Evolutionary conservation across 768 basidiomycete genomes (phyloP).

Genomic region (Trametes gibbosa): DNA sequence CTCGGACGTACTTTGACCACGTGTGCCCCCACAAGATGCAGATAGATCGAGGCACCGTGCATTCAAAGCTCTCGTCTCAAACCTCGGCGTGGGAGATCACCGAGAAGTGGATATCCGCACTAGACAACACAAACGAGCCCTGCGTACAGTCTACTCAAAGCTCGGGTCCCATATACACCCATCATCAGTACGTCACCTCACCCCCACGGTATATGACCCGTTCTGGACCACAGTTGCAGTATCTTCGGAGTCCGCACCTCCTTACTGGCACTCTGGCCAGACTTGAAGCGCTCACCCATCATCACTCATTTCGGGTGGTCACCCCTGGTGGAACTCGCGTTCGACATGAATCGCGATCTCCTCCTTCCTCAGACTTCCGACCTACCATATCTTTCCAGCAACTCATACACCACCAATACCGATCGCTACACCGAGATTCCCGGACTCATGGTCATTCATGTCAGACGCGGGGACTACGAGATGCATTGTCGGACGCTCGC

Average conservation of each 20-base stretch:
- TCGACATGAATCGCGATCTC: conserved; percentile 20
- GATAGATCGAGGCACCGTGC: background rate
- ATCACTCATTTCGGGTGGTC: conserved; percentile 50
- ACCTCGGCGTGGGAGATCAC: conserved; percentile 1
- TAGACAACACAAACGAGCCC: background rate
- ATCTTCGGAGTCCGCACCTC: conserved; percentile 16
- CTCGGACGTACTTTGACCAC: conserved; percentile 9
- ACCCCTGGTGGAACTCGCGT: conserved; percentile 44
- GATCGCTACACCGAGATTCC: conserved; percentile 9
- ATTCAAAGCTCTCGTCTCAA: background rate
- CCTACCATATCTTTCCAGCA: conserved; percentile 4
- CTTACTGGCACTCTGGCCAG: conserved; percentile 35
- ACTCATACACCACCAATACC: conserved; percentile 3
- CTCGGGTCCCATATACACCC: conserved; percentile 9
- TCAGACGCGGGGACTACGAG: conserved; percentile 16
- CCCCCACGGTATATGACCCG: background rate
- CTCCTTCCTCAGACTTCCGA: background rate
- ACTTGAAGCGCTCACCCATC: conserved; percentile 46
- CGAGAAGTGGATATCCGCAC: background rate
- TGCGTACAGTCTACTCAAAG: conserved; percentile 7
- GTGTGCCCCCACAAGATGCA: conserved; percentile 3
- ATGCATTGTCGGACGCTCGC: conserved; percentile 18
- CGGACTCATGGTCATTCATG: conserved; percentile 16
- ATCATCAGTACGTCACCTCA: conserved; percentile 6
- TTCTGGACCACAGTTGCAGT: conserved; percentile 4